phyloP scores from a whole-genome alignment of 1,139 yeast species.

The Pneumocystis carinii region DNA sequence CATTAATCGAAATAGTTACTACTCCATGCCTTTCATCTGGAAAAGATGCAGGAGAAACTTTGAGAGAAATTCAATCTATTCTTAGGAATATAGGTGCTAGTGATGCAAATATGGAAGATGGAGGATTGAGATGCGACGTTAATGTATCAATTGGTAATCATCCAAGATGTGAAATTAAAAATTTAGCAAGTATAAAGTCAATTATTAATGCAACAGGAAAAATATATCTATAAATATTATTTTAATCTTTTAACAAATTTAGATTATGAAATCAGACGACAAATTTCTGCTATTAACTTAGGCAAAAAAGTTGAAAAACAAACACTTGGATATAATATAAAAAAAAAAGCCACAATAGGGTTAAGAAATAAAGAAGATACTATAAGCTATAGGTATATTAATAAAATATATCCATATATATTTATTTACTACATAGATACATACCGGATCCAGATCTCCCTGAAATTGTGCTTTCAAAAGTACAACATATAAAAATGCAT shows the following conservation, averaged over 20 bases:
- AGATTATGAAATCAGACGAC: slow-evolving; percentile 57
- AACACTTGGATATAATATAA: slow-evolving; percentile 89
- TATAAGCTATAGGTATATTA: slow-evolving; percentile 49
- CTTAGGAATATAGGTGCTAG: slow-evolving; percentile 58
- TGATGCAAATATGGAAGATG: slow-evolving; percentile 82
- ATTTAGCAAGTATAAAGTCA: slow-evolving; percentile 70
- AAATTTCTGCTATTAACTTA: slow-evolving; percentile 30
- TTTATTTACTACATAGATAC: slow-evolving; percentile 25
- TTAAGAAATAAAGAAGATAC: slow-evolving; percentile 66
- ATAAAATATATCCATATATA: no score
- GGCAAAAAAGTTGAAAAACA: slow-evolving; percentile 38
- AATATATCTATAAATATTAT: background rate
- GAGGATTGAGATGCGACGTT: slow-evolving; percentile 91
- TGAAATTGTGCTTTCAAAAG: slow-evolving; percentile 30
- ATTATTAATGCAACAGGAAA: slow-evolving; percentile 52
- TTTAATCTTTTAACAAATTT: background rate
- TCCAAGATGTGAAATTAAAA: slow-evolving; percentile 74
- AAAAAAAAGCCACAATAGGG: slow-evolving; percentile 35
- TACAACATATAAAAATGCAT: slow-evolving; percentile 19
- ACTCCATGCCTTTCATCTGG: slow-evolving; percentile 66
- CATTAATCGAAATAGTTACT: slow-evolving; percentile 82
- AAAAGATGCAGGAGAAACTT: slow-evolving; percentile 59
- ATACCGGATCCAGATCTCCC: slow-evolving; percentile 91
- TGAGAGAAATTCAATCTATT: slow-evolving; percentile 63
- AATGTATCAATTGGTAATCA: slow-evolving; percentile 63